Conservation (phyloP, 192 early-diverging fungal genomes). For the Umbelopsis sp. region DNA sequence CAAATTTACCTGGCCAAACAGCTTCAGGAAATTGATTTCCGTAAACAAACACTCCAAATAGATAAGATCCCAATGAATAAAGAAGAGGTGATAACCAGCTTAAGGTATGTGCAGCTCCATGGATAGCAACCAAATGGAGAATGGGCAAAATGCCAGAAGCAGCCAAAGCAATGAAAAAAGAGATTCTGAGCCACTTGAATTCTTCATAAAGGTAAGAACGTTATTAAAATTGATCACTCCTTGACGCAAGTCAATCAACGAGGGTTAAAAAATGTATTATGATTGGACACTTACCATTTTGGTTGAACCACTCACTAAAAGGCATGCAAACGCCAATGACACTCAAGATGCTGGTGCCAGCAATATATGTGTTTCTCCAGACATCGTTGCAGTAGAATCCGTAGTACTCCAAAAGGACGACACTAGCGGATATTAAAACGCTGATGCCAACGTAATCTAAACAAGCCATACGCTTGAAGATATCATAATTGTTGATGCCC, state of each 20-base stretch:
- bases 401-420: conserved; percentile 61
- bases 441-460: conserved; percentile 67
- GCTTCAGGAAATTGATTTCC: conserved; percentile 61
- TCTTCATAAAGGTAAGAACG: conserved; percentile 9
- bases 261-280: not conserved
- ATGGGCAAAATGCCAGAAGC: conserved; percentile 53
- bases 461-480: conserved; percentile 52
- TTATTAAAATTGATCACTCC: not conserved
- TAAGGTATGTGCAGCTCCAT: conserved; percentile 40
- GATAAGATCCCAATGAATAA: conserved; percentile 53
- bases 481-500: conserved; percentile 50
- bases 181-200: conserved; percentile 48
- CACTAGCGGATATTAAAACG: conserved; percentile 58
- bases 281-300: conserved; percentile 28
- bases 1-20: conserved; percentile 60
- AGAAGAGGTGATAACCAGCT: conserved; percentile 53
- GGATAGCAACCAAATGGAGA: conserved; percentile 45
- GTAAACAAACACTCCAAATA: conserved; percentile 56
- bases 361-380: conserved; percentile 51
- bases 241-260: not conserved
- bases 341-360: conserved; percentile 45
- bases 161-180: conserved; percentile 53
- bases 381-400: conserved; percentile 54
- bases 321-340: conserved; percentile 52
- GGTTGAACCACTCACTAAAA: conserved; percentile 55